phyloP scores from a whole-genome alignment of 169 alveolate genomes.

The Plasmodium cynomolgi region DNA sequence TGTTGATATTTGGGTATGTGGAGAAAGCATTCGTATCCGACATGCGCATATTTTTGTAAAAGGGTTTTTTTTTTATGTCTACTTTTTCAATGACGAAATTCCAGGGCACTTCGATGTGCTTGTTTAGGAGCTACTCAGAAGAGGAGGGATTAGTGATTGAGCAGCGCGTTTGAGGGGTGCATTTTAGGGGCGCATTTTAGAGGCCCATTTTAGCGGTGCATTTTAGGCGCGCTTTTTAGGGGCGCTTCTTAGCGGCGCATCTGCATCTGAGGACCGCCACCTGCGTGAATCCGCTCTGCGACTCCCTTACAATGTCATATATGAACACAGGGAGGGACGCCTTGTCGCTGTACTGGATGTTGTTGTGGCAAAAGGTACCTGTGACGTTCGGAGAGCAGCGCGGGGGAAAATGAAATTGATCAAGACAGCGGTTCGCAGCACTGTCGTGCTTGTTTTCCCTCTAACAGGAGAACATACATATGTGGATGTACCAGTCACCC shows the following conservation, averaged over 20 bases:
- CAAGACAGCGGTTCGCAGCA: not conserved
- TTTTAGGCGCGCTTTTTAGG: too few relatives aligned
- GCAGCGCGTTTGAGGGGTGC: not conserved
- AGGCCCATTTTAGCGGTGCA: too few relatives aligned
- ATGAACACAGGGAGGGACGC: conserved; percentile 63
- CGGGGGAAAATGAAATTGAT: not conserved
- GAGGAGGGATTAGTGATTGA: not conserved
- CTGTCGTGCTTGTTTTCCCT: not conserved
- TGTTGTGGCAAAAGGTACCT: conserved; percentile 70
- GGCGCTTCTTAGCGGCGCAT: not conserved
- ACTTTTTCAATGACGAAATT: conserved; percentile 69
- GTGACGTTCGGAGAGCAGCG: not conserved
- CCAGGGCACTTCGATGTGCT: conserved; percentile 71
- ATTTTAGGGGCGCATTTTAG: not conserved
- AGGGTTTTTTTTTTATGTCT: not conserved
- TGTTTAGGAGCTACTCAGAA: conserved; percentile 22
- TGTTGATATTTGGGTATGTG: conserved; percentile 24
- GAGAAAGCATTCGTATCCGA: not conserved
- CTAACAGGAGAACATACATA: not conserved
- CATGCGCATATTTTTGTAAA: conserved; percentile 36
- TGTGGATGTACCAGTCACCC: not conserved
- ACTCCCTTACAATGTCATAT: conserved; percentile 41
- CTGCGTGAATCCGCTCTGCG: not conserved
- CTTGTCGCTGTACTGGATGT: conserved; percentile 61
- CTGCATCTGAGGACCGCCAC: not conserved